phyloP scores from a whole-genome alignment of 2,329 filamentous ascomycete species.

The Cladophialophora carrionii region DNA sequence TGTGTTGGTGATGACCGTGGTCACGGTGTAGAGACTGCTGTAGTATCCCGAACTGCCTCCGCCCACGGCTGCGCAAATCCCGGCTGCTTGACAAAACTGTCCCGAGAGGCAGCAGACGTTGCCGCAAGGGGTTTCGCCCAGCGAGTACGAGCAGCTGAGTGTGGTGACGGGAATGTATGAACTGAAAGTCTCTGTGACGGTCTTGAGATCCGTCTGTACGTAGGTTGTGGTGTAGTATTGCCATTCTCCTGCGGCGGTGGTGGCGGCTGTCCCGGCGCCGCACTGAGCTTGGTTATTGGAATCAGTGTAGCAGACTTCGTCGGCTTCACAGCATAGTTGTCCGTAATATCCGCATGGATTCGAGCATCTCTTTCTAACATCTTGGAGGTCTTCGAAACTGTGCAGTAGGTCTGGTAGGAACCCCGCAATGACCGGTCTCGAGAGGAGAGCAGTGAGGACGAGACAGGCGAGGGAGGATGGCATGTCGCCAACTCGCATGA shows the following conservation, averaged over 20 bases:
- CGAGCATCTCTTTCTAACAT: conserved; percentile 45
- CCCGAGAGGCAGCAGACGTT: conserved; percentile 51
- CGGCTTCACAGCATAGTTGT: conserved; percentile 55
- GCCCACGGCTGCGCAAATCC: conserved; percentile 44
- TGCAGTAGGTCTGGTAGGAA: conserved; percentile 38
- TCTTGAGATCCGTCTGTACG: conserved; percentile 58
- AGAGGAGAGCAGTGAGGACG: conserved; percentile 27
- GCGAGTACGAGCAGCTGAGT: conserved; percentile 51
- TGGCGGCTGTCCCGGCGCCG: conserved; percentile 33
- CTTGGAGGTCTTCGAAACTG: conserved; percentile 34
- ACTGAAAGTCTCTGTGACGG: conserved; percentile 60
- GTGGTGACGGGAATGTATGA: conserved; percentile 39
- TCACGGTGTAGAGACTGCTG: conserved; percentile 47
- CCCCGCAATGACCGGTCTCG: conserved; percentile 30
- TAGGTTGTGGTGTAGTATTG: conserved; percentile 62
- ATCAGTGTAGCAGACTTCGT: conserved; percentile 56
- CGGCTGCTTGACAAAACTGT: conserved; percentile 48
- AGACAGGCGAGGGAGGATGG: conserved; percentile 27
- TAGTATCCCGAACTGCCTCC: conserved; percentile 38
- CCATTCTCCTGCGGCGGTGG: conserved; percentile 48
- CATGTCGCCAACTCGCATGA: conserved; percentile 31
- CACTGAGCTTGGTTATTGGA: conserved; percentile 55
- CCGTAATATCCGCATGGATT: conserved; percentile 58
- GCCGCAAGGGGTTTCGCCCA: conserved; percentile 51
- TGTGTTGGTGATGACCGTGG: conserved; percentile 39